Evolutionary conservation across 1,284 basidiomycete species (phyloP).

Genomic region (Pseudozyma pruni): DNA sequence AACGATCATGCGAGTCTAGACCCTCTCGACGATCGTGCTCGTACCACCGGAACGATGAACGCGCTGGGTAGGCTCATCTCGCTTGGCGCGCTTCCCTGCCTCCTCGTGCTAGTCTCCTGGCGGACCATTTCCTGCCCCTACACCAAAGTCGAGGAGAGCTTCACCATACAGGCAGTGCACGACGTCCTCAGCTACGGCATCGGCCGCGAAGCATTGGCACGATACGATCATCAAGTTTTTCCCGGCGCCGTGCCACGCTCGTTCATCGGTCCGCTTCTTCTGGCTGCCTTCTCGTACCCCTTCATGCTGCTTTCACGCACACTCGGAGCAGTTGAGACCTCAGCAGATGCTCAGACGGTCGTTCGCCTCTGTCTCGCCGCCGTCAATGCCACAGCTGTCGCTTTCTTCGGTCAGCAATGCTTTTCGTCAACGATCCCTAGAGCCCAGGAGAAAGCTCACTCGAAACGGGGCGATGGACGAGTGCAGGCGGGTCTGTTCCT

Average conservation of each 20-base stretch:
- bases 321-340: constrained; percentile 71
- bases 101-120: constrained; percentile 25
- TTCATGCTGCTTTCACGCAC: constrained; percentile 61
- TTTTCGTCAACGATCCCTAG: constrained; percentile 55
- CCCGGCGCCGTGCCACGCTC: constrained; percentile 89
- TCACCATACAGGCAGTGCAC: constrained; percentile 90
- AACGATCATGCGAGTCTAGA: too few relatives aligned
- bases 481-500: constrained; percentile 67
- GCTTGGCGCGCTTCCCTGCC: constrained; percentile 19
- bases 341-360: constrained; percentile 74
- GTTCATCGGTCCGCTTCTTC: constrained; percentile 76
- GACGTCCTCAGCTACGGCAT: constrained; percentile 85
- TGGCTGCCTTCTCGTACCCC: constrained; percentile 63
- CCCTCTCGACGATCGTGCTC: neutral
- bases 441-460: neutral
- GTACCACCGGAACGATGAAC: constrained; percentile 4
- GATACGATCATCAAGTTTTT: constrained; percentile 92
- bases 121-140: constrained; percentile 73
- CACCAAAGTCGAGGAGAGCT: constrained; percentile 97
- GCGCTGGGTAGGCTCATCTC: constrained; percentile 11
- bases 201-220: constrained; percentile 37
- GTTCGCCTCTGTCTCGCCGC: constrained; percentile 81
- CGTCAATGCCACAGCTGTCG: constrained; percentile 76
- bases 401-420: constrained; percentile 75
- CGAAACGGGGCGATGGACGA: neutral